Conservation (phyloP, 2,329 filamentous ascomycete species). For the Basipetospora sp. region DNA sequence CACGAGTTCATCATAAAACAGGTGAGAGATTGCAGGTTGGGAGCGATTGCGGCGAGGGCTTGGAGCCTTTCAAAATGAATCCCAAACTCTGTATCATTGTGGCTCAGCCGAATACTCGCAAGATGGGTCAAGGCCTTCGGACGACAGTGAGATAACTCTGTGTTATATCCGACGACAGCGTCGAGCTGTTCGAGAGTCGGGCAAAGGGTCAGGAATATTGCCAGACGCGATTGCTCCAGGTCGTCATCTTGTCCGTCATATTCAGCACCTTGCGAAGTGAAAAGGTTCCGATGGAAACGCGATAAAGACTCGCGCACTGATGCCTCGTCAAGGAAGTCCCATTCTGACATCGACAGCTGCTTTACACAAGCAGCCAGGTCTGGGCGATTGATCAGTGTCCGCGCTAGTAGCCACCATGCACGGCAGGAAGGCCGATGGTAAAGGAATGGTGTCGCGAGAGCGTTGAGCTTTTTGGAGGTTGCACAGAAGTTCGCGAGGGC, state of each 20-base stretch:
- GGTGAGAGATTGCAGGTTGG: background rate
- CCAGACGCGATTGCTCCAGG: background rate
- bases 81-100: background rate
- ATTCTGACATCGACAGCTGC: background rate
- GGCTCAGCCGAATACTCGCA: background rate
- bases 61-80: background rate
- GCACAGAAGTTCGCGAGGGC: constrained; percentile 1
- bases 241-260: background rate
- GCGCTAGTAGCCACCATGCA: constrained; percentile 1
- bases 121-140: background rate
- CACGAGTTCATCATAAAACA: background rate
- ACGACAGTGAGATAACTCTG: background rate
- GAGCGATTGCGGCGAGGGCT: background rate
- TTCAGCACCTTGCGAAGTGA: background rate
- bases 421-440: constrained; percentile 1
- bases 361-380: background rate
- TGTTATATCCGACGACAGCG: background rate
- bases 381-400: background rate
- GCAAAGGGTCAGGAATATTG: background rate
- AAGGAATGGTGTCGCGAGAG: background rate
- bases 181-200: background rate
- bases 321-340: background rate
- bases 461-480: background rate
- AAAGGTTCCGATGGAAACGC: too few species aligned
- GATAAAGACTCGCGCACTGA: background rate